Evolutionary conservation across 306 rosid species (phyloP), one percentile per base, ranked within the genome.

Genomic region (Quillaja saponaria): DNA sequence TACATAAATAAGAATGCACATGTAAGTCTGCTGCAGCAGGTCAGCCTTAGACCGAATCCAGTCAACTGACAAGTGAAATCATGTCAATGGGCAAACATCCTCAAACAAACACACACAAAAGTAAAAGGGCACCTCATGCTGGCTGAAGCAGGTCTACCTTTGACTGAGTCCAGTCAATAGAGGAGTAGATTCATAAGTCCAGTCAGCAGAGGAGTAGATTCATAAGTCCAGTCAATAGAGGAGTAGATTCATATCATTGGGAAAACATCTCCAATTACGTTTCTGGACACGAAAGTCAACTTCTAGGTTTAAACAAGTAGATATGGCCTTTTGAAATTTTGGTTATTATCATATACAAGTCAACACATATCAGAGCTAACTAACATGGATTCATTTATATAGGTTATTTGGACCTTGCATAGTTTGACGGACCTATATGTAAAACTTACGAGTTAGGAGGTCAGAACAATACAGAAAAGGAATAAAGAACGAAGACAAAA

Each of bases 201-300:
- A n/a, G n/a, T n/a, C n/a, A n/a, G n/a, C n/a, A n/a, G n/a, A n/a
- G n/a, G n/a, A n/a, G n/a, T n/a, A n/a, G n/a, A n/a, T n/a, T n/a
- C n/a, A n/a, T n/a, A n/a, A 28, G 68, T 76, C 83, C 40, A 66
- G 64, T 60, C 80, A 63, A 73, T 59, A 10, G 2, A 49, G 66
- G 35, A 63, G 39, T 25, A 48, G 47, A 54, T 17, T 15, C 13
- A 54, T 6, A 44, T 13, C 39, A 55, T 55, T 69, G 39, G 55
- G 42, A 13, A 72, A 49, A 44, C 47, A 18, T 25, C 21, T 17
- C 38, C n/a, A 3, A 51, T 34, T 6, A 45, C 33, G 58, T 50
- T 19, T 34, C 70, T 55, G 9, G 34, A 69, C 55, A 48, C 31
- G 19, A 38, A 45, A 49, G 61, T 68, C 55, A 61, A 33, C 8